Base-by-base conservation (phyloP, 441 rosid species). In the Corymbia citriodora region DNA sequence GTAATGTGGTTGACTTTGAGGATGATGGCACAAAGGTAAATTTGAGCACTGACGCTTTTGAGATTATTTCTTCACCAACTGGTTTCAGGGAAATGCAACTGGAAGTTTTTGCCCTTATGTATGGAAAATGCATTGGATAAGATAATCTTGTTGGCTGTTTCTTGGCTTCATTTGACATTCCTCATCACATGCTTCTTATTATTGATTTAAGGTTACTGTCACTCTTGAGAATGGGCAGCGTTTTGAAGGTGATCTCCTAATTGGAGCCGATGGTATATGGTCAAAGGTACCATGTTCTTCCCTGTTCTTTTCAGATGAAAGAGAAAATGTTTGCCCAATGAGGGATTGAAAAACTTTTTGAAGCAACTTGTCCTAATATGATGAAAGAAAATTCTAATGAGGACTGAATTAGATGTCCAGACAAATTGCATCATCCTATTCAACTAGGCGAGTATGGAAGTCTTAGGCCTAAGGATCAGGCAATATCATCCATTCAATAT, bases 191-290 rank as follows among this genome's bases (percentile, higher is more conserved):
- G 90, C 87, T 19, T 91, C 90, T 90, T 45, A 89, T 93, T 87
- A 57, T 52, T 83, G 88, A 53, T 86, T 92, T 88, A 93, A 98
- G 99, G 98, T 98, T 15, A 92, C 96, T 7, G 99, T 95, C 90
- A 92, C 89, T 87, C 97, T 98, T 31, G 99, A 97, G 94, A 95
- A 96, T 92, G 99, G 99, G 68, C 91, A 95, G 53, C 93, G 92
- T 6, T 95, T 89, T 88, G 96, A 95, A 90, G 99, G 99, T 83
- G 99, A 98, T 93, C 92, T 98, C 88, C 96, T 98, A 68, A 96
- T 97, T 87, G 99, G 99, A 90, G 99, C 99, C 74, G 99, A 98
- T 93, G 99, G 99, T 88, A 98, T 98, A 88, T 90, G 99, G 96
- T 98, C 99, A 23, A 98, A 96, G 96, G 99, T 97, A 92, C 33